Percentiles rank a stretch among this genome's conserved stretches.
phyloP scores from a whole-genome alignment of 768 basidiomycete genomes.

The Gyrodon lividus region DNA sequence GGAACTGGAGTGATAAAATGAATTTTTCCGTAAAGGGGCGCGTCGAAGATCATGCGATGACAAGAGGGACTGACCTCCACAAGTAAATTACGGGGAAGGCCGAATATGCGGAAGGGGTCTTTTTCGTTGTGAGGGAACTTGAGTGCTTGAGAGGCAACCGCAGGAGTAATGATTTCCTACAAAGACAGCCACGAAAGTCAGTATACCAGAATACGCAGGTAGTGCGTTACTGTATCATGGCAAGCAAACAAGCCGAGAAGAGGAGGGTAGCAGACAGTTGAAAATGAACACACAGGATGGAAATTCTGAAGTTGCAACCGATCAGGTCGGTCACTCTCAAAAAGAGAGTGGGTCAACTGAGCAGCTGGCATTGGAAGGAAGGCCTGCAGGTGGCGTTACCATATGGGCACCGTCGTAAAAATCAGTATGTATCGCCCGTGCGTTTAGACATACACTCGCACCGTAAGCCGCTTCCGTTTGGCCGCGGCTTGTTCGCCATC shows the following conservation, averaged over 20 bases:
- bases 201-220: background rate
- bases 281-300: no score
- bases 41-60: background rate
- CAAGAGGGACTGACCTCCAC: conserved; percentile 56
- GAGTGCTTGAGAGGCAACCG: conserved; percentile 45
- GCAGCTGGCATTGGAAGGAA: conserved; percentile 42
- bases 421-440: background rate
- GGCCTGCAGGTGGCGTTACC: background rate
- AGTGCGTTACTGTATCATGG: no score
- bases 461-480: conserved; percentile 28
- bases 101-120: conserved; percentile 61
- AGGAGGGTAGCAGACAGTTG: no score
- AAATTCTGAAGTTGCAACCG: conserved; percentile 42
- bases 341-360: conserved; percentile 42
- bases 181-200: no score
- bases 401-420: background rate
- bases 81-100: conserved; percentile 66
- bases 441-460: conserved; percentile 8
- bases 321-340: conserved; percentile 38
- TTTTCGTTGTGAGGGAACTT: conserved; percentile 45
- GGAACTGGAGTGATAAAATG: conserved; percentile 45
- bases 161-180: conserved; percentile 2
- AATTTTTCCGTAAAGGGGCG: background rate
- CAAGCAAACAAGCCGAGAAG: no score
- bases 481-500: background rate